Evolutionary conservation across 768 basidiomycete genomes (phyloP), one percentile per base, ranked within the genome.

Genomic region (Terana coerulea): DNA sequence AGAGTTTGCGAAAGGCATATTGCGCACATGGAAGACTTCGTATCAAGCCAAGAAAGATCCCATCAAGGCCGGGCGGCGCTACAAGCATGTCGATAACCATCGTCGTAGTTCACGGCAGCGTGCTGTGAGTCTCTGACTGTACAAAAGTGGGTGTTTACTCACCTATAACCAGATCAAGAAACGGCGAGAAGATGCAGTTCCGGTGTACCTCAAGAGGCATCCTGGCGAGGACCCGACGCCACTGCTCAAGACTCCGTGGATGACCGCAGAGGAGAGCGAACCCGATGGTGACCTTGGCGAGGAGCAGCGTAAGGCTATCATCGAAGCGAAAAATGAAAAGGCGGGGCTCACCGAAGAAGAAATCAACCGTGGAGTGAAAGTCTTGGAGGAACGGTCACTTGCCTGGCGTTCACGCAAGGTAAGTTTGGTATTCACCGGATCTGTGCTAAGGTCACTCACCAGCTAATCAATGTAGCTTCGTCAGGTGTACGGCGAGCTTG

Each of bases 221-320:
- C n/a, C 39, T 24, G 43, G 43, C 28, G 7, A 19, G 10, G 19
- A 22, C 19, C 22, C 9, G 14, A 45, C 21, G 9, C 43, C 28
- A 11, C 28, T 12, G 10, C 10, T 26, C 14, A 8, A 4, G 11
- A 39, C 48, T 2, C 48, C 48, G 15, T 39, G 22, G 22, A 49
- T 49, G 48, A 39, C 17, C 26, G 37, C 37, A 36, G 48, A 37
- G 14, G 19, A 25, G 14, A 49, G 48, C 21, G 34, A 43, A 6
- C 15, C 36, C 36, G 24, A 11, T 30, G 5, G 3, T 22, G 37
- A 49, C 12, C 35, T 5, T 6, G 22, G 26, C 5, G 8, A 21
- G 6, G 26, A 33, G 45, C 10, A n/a, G n/a, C n/a, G n/a, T n/a
- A n/a, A n/a, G n/a, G n/a, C n/a, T n/a, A n/a, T n/a, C n/a, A 34